Percentiles rank a stretch among this genome's conserved stretches.
These are phyloP conservation scores for Zasmidium cellare DNA, from an alignment of 2,329 filamentous ascomycete genomes.

Conservation along the genomic window DNA sequence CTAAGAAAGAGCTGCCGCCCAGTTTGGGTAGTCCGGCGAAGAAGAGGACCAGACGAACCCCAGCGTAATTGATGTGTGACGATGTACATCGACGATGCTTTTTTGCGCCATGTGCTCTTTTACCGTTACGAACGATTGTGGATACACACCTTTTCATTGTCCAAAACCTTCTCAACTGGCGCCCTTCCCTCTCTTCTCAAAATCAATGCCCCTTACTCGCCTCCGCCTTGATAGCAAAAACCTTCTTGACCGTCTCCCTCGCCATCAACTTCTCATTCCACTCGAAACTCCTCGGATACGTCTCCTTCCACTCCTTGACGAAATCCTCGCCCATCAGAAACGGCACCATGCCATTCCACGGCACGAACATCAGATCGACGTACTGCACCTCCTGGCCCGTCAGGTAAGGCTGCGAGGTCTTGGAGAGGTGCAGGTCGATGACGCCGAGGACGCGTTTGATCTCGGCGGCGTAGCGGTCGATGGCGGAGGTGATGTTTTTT, in stretches of 20 bases:
- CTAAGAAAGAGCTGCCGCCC: constrained; percentile 6
- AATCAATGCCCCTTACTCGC: constrained; percentile 7
- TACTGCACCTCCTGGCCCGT: constrained; percentile 45
- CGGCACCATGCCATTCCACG: constrained; percentile 32
- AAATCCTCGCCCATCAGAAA: constrained; percentile 25
- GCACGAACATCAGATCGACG: constrained; percentile 43
- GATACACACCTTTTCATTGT: not conserved
- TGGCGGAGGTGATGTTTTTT: constrained; percentile 40
- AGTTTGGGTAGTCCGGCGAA: constrained; percentile 28
- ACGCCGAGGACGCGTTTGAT: constrained; percentile 47
- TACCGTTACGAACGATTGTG: not conserved
- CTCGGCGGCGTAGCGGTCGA: constrained; percentile 48
- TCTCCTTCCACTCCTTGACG: constrained; percentile 26
- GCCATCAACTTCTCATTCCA: constrained; percentile 32
- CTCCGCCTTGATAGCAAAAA: constrained; percentile 25
- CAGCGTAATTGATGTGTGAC: not conserved
- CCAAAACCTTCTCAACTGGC: too few relatives aligned
- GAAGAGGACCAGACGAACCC: constrained; percentile 21
- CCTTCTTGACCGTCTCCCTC: constrained; percentile 31
- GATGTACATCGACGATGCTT: not conserved
- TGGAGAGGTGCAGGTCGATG: constrained; percentile 41
- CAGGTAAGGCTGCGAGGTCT: constrained; percentile 38
- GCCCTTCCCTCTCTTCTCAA: too few relatives aligned
- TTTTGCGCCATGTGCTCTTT: too few relatives aligned
- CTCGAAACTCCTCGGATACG: constrained; percentile 27